A percentile compares a stretch with the other conserved stretches of the same genome.
Conservation (phyloP, 306 rosid genomes). For the Sechiopsis laciniata region DNA sequence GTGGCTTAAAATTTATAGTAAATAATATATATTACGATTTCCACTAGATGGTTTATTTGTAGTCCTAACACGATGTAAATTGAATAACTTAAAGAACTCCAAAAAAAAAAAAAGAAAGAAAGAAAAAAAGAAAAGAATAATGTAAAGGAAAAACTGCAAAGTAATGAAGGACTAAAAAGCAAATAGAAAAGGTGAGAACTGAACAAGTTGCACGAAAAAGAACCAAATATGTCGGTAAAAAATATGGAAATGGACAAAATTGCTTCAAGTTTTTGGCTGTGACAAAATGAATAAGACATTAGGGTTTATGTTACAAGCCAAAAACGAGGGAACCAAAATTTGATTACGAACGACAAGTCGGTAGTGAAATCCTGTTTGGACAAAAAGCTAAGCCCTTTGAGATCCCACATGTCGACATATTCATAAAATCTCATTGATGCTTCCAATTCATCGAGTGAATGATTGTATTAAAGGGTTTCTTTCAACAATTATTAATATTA, state of each 20-base stretch:
- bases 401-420: constrained; percentile 20
- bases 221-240: not conserved
- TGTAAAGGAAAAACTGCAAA: not conserved
- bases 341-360: constrained; percentile 18
- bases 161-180: constrained; percentile 8
- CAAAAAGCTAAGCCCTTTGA: constrained; percentile 18
- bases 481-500: too few relatives aligned
- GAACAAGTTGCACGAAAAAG: not conserved
- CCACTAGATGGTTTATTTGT: too few relatives aligned
- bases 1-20: not conserved
- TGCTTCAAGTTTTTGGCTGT: constrained; percentile 12
- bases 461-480: not conserved
- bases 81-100: not conserved
- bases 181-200: not conserved
- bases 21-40: too few relatives aligned
- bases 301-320: not conserved
- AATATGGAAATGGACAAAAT: constrained; percentile 15
- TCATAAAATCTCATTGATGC: constrained; percentile 18
- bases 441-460: constrained; percentile 21
- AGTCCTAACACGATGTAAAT: too few relatives aligned
- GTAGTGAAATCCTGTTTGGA: constrained; percentile 8
- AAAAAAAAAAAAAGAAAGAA: too few relatives aligned
- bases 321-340: not conserved
- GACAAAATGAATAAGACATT: constrained; percentile 8
- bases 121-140: too few relatives aligned